phyloP scores from a whole-genome alignment of 2,329 filamentous ascomycete species.

The Byssothecium circinans region DNA sequence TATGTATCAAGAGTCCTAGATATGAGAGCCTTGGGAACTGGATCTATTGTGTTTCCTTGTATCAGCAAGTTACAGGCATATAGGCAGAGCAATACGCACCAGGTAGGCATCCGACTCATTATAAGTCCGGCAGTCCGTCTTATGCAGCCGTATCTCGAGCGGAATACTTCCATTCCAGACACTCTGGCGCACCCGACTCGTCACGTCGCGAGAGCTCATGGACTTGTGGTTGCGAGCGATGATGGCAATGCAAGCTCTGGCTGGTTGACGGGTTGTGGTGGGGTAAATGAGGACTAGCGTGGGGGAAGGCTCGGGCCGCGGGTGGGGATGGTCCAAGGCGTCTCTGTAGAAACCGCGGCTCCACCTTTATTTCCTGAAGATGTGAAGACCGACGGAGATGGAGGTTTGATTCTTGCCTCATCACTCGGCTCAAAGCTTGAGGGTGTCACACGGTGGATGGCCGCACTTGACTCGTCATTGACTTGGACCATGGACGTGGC shows the following conservation, averaged over 20 bases:
- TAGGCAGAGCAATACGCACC: slow-evolving; percentile 41
- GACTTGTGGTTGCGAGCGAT: slow-evolving; percentile 2
- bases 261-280: slow-evolving; percentile 2
- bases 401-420: slow-evolving; percentile 4
- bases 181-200: slow-evolving; percentile 48
- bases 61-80: not conserved
- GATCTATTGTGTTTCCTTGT: slow-evolving; percentile 46
- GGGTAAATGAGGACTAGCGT: not conserved
- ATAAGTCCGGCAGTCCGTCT: slow-evolving; percentile 62
- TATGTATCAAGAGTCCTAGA: slow-evolving; percentile 65
- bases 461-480: slow-evolving; percentile 14
- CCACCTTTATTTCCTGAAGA: not conserved
- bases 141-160: slow-evolving; percentile 61
- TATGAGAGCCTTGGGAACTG: slow-evolving; percentile 68
- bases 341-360: slow-evolving; percentile 26
- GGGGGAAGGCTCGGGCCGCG: not conserved
- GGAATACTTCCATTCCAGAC: slow-evolving; percentile 64
- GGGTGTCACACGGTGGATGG: slow-evolving; percentile 17
- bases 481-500: slow-evolving; percentile 32
- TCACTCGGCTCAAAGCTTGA: slow-evolving; percentile 2
- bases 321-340: slow-evolving; percentile 8
- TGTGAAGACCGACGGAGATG: not conserved
- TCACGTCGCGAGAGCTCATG: slow-evolving; percentile 37
- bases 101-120: slow-evolving; percentile 63
- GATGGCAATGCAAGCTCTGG: not conserved